Evolutionary conservation across 2,329 filamentous ascomycete genomes (phyloP), one percentile per base, ranked within the genome.

Genomic region (Pyrenophora tritici-repentis): DNA sequence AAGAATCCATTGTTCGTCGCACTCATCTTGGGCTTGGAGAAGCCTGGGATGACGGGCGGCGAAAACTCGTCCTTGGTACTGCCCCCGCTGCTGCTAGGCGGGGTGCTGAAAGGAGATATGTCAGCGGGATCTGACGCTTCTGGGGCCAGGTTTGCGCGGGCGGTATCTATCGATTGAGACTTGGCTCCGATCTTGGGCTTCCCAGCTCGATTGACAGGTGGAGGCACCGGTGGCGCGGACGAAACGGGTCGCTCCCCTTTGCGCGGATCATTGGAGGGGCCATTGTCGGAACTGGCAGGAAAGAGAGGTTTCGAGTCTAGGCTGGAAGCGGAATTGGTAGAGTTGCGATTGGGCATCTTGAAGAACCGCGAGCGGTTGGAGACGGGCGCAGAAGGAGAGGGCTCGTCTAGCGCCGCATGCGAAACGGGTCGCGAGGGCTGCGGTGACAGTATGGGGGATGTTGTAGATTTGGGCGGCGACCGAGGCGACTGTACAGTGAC

Each of bases 101-200:
- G 91, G 31, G 91, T 96, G 65, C 81, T 91, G 68, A 97, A 96
- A 0, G 93, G 92, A 1, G 93, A 96, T 0, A 86, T 66, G 42
- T 76, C 75, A 26, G 78, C 77, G 35, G 81, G 78, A 2, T 71
- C 67, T 4, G 56, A 78, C 75, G 54, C 78, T 71, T 66, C 74
- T 37, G 68, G 77, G 29, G 64, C 76, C 29, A 73, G 48, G 12
- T 60, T 64, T 6, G 58, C 36, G 18, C 62, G 67, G 4, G 56
- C 24, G 5, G 57, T 49, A 14, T 72, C 68, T 5, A 64, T 55
- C 3, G 72, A 64, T 29, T 69, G 66, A 3, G 68, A 60, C 42
- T 84, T 84, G 8, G 74, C 70, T 9, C 80, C 80, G 46, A 88
- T 82, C 63, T 84, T 86, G 3, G 88, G 87, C 72, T 95, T 96